A percentile compares a stretch with the other conserved stretches of the same genome.
These are phyloP conservation scores for Boletus coccyginus DNA, from an alignment of 768 basidiomycete genomes.

Conservation along the genomic window DNA sequence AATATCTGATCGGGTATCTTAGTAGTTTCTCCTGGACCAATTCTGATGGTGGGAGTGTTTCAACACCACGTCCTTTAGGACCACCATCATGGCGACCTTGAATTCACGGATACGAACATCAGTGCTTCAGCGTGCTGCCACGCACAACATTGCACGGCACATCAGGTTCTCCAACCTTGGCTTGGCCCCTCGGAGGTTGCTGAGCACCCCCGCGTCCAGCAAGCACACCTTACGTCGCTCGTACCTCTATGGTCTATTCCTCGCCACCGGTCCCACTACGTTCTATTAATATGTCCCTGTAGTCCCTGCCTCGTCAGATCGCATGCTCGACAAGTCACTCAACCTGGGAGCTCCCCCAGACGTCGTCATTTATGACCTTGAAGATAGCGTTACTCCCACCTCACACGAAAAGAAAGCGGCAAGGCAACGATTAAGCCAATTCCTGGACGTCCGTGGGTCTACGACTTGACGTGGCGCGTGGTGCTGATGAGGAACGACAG, in stretches of 20 bases:
- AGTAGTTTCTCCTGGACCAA: background rate
- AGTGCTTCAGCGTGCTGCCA: background rate
- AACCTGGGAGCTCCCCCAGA: conserved; percentile 51
- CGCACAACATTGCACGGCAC: background rate
- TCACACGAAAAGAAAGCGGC: conserved; percentile 57
- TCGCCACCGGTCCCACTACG: background rate
- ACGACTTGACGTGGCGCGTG: background rate
- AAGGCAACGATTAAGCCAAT: conserved; percentile 50
- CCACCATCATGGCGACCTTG: background rate
- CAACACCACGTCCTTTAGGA: background rate
- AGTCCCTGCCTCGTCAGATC: conserved; percentile 80
- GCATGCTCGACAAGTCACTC: conserved; percentile 81
- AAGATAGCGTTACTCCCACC: conserved; percentile 76
- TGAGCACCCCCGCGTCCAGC: conserved; percentile 16
- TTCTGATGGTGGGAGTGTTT: background rate
- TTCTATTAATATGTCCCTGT: background rate
- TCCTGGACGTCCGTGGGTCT: conserved; percentile 47
- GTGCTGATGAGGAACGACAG: conserved; percentile 23
- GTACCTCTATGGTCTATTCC: conserved; percentile 54
- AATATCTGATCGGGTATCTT: background rate
- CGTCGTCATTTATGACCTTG: conserved; percentile 82
- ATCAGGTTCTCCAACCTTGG: background rate
- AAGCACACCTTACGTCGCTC: conserved; percentile 43
- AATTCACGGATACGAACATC: background rate
- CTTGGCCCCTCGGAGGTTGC: conserved; percentile 2